Evolutionary conservation across 805 yeast species (phyloP).

Genomic region (Schwanniomyces sp.): DNA sequence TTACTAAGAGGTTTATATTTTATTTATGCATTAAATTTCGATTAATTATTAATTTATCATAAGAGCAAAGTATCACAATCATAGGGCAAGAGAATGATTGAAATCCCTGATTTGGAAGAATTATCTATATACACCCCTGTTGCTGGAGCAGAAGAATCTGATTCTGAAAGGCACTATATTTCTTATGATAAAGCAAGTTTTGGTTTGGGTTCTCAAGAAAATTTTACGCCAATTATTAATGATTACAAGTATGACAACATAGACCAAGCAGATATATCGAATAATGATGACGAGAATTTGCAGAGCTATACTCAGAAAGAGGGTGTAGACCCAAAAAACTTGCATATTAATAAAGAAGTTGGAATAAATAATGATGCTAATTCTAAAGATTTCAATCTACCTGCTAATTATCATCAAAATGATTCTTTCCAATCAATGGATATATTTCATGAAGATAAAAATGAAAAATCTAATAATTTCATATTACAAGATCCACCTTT

Average conservation of each 20-base stretch:
- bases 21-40: not conserved
- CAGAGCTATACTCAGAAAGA: no score
- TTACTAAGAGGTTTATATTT: not conserved
- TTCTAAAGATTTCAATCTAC: not conserved
- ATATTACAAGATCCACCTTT: conserved; percentile 12
- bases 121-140: conserved; percentile 11
- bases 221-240: not conserved
- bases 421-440: conserved; percentile 2
- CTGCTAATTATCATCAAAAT: not conserved
- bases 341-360: no score
- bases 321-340: no score
- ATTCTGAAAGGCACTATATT: not conserved
- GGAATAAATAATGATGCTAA: not conserved
- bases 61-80: not conserved
- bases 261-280: not conserved
- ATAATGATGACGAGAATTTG: not conserved
- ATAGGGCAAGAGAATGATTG: conserved; percentile 30
- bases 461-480: conserved; percentile 2
- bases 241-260: not conserved
- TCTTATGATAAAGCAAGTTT: not conserved
- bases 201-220: not conserved
- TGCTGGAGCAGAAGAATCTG: not conserved
- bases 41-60: not conserved
- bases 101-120: conserved; percentile 44
- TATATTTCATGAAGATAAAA: conserved; percentile 4